Conservation (phyloP, 2,329 filamentous ascomycete species). For the Fusarium sp. region DNA sequence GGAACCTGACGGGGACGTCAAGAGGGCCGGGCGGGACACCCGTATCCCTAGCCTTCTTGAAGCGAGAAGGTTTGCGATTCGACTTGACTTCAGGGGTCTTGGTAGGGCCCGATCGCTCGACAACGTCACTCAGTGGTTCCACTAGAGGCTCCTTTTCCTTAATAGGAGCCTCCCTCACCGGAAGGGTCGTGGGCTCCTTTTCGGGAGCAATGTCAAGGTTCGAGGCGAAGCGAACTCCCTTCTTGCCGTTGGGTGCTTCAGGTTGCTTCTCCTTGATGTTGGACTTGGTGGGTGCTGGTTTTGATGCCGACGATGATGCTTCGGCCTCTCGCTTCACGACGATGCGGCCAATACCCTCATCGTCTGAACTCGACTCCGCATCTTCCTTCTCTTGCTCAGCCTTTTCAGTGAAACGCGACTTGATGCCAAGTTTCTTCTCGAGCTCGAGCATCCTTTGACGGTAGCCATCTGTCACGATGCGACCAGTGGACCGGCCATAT, state of each 20-base stretch:
- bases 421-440: constrained; percentile 75
- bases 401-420: constrained; percentile 57
- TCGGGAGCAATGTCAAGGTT: constrained; percentile 72
- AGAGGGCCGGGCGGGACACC: constrained; percentile 53
- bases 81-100: constrained; percentile 46
- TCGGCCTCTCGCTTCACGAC: constrained; percentile 52
- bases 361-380: constrained; percentile 43
- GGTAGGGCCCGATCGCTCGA: constrained; percentile 54
- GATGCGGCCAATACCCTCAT: constrained; percentile 64
- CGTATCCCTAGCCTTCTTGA: constrained; percentile 55
- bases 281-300: constrained; percentile 45
- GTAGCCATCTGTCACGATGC: constrained; percentile 76
- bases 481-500: constrained; percentile 74
- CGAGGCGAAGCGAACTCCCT: constrained; percentile 82
- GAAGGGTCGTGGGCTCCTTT: constrained; percentile 33
- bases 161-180: constrained; percentile 17
- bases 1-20: constrained; percentile 53
- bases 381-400: constrained; percentile 54
- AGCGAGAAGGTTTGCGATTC: constrained; percentile 57
- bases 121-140: constrained; percentile 61
- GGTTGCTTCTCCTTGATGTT: constrained; percentile 46
- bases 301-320: constrained; percentile 32
- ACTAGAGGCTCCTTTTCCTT: constrained; percentile 47
- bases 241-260: constrained; percentile 54
- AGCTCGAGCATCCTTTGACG: constrained; percentile 84